Evolutionary conservation across 2,329 filamentous ascomycete genomes (phyloP).

Genomic region (Pseudocercospora pini-densiflorae): DNA sequence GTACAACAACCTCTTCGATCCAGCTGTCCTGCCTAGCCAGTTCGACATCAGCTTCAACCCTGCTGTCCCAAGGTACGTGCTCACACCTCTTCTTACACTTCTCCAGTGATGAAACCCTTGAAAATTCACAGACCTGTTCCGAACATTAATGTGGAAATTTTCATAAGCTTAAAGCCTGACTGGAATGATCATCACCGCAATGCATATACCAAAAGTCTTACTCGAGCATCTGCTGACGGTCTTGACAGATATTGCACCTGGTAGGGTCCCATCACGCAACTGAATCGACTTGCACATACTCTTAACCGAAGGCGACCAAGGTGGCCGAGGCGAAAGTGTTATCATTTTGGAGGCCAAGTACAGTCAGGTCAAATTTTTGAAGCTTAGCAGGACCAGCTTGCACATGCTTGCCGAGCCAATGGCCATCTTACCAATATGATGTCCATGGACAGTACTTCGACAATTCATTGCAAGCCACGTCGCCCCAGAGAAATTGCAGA

Average conservation of each 20-base stretch:
- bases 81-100: slow-evolving; percentile 2
- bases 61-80: slow-evolving; percentile 6
- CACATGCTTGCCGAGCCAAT: too few species aligned
- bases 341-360: too few species aligned
- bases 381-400: too few species aligned
- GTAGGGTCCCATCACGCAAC: too few species aligned
- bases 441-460: too few species aligned
- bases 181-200: not conserved
- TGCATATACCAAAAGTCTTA: not conserved
- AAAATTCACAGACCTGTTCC: slow-evolving; percentile 39
- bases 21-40: slow-evolving; percentile 11
- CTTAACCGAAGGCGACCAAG: too few species aligned
- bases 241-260: not conserved
- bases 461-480: too few species aligned
- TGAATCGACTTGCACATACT: too few species aligned
- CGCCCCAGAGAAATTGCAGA: not conserved
- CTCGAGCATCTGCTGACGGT: not conserved
- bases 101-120: slow-evolving; percentile 33
- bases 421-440: too few species aligned
- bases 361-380: too few species aligned
- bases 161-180: slow-evolving; percentile 25
- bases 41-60: slow-evolving; percentile 30
- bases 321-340: too few species aligned
- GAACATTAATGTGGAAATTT: slow-evolving; percentile 34
- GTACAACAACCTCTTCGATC: slow-evolving; percentile 21